Base-by-base conservation (phyloP, 768 basidiomycete species). In the Saitozyma podzolica region DNA sequence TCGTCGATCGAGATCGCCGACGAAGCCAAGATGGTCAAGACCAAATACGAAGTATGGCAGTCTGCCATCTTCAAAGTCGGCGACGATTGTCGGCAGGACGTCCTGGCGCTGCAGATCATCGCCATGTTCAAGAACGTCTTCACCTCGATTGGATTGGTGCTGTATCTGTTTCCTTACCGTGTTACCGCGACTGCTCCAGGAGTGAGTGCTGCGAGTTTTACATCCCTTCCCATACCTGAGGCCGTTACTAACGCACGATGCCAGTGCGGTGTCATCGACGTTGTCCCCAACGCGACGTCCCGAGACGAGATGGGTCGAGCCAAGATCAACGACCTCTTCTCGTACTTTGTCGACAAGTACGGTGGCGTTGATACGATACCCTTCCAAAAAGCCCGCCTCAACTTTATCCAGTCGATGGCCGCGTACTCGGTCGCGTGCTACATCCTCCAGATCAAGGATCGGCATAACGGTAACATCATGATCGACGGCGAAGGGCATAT, bases 111-210 rank as follows among this genome's bases (percentile, higher is more conserved):
- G 53, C 96, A 99, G 73, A 82, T 97, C 64, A 98, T 99, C 65
- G 96, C 96, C 6, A 98, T 98, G 93, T 97, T 98, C 85, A 98
- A 98, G 81, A 97, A 96, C 78, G 89, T 97, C 61, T 99, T 95
- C 81, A 89, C 85, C 11, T 85, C 86, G 64, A 85, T 95, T 62
- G 96, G 96, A 0, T 82, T 99, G 59, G 89, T 88, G 2, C 81
- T 97, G 17, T 97, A 98, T 74, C 84, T 99, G 45, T 95, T 87
- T 79, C 96, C 96, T 0, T 99, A 99, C 73, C 86, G 95, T 49
- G 96, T 99, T 14, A 96, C 93, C 9, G 95, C 96, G 0, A 98
- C 96, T 8, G 93, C 87, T 11, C 92, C 96, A 9, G 96, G 95
- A 10, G 95, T 96, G 72, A 73, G 90, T 83, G 40, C 59, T 50